Evolutionary conservation across 805 yeast genomes (phyloP).

Genomic region (Yamadazyma paraphyllophila): DNA sequence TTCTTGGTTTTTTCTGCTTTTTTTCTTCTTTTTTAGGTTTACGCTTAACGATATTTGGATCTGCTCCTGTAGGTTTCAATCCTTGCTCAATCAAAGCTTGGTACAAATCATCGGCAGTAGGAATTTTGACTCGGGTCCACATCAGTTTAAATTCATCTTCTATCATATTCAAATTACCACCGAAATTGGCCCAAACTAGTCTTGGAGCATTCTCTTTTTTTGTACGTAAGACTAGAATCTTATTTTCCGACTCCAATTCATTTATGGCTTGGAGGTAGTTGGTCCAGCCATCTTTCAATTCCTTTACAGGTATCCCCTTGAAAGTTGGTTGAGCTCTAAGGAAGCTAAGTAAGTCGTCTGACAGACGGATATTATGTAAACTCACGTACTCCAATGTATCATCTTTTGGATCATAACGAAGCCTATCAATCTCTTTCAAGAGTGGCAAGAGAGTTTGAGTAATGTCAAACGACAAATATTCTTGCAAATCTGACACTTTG

Average conservation of each 20-base stretch:
- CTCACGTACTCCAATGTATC: conserved; percentile 84
- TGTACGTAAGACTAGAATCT: conserved; percentile 79
- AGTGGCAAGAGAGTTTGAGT: conserved; percentile 65
- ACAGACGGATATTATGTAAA: conserved; percentile 79
- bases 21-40: conserved; percentile 55
- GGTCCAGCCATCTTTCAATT: conserved; percentile 89
- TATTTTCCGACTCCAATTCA: conserved; percentile 71
- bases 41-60: conserved; percentile 86
- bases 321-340: conserved; percentile 81
- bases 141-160: conserved; percentile 78
- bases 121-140: conserved; percentile 80
- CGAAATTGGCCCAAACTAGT: conserved; percentile 84
- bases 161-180: conserved; percentile 66
- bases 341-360: conserved; percentile 71
- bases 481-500: conserved; percentile 59
- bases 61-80: conserved; percentile 96
- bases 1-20: conserved; percentile 87
- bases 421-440: conserved; percentile 72
- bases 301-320: conserved; percentile 82
- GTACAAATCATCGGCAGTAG: conserved; percentile 79
- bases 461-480: conserved; percentile 62
- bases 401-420: conserved; percentile 60
- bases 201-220: conserved; percentile 94
- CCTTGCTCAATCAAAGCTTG: conserved; percentile 75
- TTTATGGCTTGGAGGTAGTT: conserved; percentile 79